These are phyloP conservation scores for Cercospora janseana DNA, from an alignment of 2,329 filamentous ascomycete species.

Conservation along the genomic window DNA sequence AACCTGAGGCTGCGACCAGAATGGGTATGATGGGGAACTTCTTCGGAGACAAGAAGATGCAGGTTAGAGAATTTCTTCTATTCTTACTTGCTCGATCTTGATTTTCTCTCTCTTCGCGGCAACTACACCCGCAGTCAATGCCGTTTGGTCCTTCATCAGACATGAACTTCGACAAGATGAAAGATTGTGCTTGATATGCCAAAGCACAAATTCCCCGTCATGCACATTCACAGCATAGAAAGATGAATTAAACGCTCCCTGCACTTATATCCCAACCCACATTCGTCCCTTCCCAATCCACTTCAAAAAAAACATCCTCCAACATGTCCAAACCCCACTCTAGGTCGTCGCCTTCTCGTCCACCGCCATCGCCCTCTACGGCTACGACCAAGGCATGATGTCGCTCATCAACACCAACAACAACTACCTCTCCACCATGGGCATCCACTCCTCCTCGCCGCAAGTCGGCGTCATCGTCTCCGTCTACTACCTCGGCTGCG, in stretches of 20 bases:
- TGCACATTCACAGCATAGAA: background rate
- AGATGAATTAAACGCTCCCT: background rate
- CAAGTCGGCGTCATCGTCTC: conserved; percentile 60
- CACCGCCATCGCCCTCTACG: conserved; percentile 56
- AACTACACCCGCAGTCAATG: too few species aligned
- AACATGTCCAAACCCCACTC: conserved; percentile 49
- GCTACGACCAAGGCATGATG: conserved; percentile 49
- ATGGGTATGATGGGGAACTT: conserved; percentile 14
- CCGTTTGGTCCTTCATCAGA: too few species aligned
- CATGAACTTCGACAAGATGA: too few species aligned
- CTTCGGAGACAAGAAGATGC: conserved; percentile 26
- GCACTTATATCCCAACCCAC: too few species aligned
- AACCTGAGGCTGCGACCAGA: too few species aligned
- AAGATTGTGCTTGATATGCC: too few species aligned
- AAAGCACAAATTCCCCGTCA: background rate
- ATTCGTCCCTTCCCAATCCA: background rate
- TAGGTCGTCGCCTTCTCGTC: conserved; percentile 54
- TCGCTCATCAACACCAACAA: conserved; percentile 56
- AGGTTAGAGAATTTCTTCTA: conserved; percentile 15
- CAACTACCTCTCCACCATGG: conserved; percentile 58
- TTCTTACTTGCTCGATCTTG: background rate
- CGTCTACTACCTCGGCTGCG: conserved; percentile 63
- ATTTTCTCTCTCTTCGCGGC: background rate
- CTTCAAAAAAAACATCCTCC: too few species aligned
- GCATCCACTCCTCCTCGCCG: conserved; percentile 43